Evolutionary conservation across 352 stramenopile species (phyloP), one percentile per base, ranked within the genome.

Genomic region (Phytophthora chlamydospora): DNA sequence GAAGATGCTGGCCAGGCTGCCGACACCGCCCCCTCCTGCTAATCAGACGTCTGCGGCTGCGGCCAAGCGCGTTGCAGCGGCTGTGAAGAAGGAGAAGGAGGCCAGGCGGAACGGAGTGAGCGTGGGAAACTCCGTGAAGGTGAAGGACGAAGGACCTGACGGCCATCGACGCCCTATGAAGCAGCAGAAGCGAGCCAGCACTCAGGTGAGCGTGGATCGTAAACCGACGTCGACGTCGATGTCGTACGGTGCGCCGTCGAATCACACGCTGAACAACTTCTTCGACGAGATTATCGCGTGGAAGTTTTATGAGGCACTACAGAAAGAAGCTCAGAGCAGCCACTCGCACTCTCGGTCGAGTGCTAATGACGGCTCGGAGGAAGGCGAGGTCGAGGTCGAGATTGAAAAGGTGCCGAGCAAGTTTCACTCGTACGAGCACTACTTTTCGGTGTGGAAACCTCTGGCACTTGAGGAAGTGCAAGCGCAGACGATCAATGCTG

Each of bases 391-490:
- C 2, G 81, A 85, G 39, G 62, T 90, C 3, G 63, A 80, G 40
- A 59, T 93, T 21, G 63, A 78, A 19, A 77, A 83, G 38, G 83
- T 96, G 10, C 88, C 88, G 29, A 94, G 83, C 66, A 89, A 89
- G 49, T 97, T 97, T 58, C 62, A 71, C 16, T 95, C 83, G 40
- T 95, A 95, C 39, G 80, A 93, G 12, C 85, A 96, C 51, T 97
- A 97, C 41, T 96, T 95, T 50, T 89, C 78, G 3, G 85, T 97
- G 17, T 97, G 89, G 89, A 89, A 94, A 58, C 89, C 87, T 3
- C 66, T 97, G 13, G 82, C 85, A 13, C 62, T 96, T 1, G 69
- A 95, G 62, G 89, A 97, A 90, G 83, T 97, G n/a, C 81, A 95
- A 52, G 89, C 88, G 3, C 86, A 97, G 48, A 87, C 85, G 14